Base-by-base conservation (phyloP, 352 stramenopile species). In the Globisporangium paroecandrum region DNA sequence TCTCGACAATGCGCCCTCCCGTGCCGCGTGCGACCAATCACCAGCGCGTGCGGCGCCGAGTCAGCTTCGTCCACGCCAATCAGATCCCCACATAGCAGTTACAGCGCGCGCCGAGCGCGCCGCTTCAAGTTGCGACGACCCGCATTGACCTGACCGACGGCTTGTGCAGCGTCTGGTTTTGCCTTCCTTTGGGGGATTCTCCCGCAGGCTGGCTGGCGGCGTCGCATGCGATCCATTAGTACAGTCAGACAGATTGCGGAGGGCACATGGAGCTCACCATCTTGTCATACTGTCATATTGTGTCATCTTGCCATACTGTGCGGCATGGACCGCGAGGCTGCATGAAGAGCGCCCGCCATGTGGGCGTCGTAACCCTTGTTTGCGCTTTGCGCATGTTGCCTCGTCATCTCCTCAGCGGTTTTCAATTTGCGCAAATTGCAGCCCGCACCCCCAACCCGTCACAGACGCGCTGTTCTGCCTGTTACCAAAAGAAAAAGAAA, bases 11-110 rank as follows among this genome's bases (percentile, higher is more conserved):
- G 25, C 24, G 41, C 12, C 38, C 5, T 59, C 8, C n/a, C 10
- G 43, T 51, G 4, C 29, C 10, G 43, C 7, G 8, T 22, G 43
- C 32, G 27, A 32, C 61, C 61, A 66, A 66, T 66, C 43, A 66
- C 9, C 32, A 20, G 12, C 27, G 29, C 29, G 61, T 4, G 47
- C 27, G 18, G n/a, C 47, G 15, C 61, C 20, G 27, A 66, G 61
- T 66, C 61, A 66, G 47, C 27, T 25, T 13, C 27, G 7, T 25
- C 46, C 49, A 58, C 43, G 18, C 61, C 61, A 66, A 66, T 66
- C 61, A 66, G 8, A 20, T 9, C 24, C 6, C 43, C 9, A 32
- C 24, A 12, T 7, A 24, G 47, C 47, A 12, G 61, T 58, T 58
- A 60, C 61, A 60, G 58, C 58, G 24, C 58, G 10, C 32, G 51